These are phyloP conservation scores for Jatropha multifida DNA, from an alignment of 441 rosid species.

Conservation along the genomic window DNA sequence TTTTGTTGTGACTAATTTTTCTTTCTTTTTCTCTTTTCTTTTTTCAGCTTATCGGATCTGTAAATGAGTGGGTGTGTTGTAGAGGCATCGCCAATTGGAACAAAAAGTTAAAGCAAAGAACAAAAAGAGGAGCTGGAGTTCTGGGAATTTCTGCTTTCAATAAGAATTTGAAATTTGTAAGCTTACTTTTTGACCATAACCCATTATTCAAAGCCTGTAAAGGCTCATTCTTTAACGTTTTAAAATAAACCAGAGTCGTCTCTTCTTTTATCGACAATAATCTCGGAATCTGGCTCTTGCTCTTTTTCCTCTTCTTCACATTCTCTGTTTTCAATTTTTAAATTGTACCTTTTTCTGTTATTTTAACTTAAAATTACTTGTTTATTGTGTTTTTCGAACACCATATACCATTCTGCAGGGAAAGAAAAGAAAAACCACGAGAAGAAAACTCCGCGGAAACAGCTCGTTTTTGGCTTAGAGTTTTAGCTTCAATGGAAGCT, in stretches of 20 bases:
- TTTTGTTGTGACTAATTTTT: background rate
- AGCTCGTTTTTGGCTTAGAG: constrained; percentile 50
- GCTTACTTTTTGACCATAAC: constrained; percentile 34
- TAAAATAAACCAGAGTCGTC: constrained; percentile 36
- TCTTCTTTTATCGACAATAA: constrained; percentile 51
- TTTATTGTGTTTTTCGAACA: constrained; percentile 14
- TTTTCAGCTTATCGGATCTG: constrained; percentile 15
- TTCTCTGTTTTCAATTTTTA: constrained; percentile 41
- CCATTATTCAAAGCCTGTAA: constrained; percentile 38
- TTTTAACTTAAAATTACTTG: constrained; percentile 14
- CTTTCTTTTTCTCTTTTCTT: background rate
- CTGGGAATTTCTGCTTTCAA: constrained; percentile 14
- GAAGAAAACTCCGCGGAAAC: constrained; percentile 36
- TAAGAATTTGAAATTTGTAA: constrained; percentile 22
- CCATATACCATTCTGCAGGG: constrained; percentile 17
- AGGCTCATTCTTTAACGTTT: constrained; percentile 36
- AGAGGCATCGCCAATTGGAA: constrained; percentile 13
- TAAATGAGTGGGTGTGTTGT: constrained; percentile 6
- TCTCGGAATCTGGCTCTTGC: constrained; percentile 47
- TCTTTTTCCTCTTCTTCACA: constrained; percentile 36
- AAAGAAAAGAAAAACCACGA: background rate
- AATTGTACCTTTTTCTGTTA: constrained; percentile 22
- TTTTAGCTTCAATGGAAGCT: constrained; percentile 43
- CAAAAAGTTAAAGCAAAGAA: constrained; percentile 26
- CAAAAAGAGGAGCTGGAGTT: constrained; percentile 31